phyloP scores from a whole-genome alignment of 2,329 filamentous ascomycete genomes.

The Epichloe sp. region DNA sequence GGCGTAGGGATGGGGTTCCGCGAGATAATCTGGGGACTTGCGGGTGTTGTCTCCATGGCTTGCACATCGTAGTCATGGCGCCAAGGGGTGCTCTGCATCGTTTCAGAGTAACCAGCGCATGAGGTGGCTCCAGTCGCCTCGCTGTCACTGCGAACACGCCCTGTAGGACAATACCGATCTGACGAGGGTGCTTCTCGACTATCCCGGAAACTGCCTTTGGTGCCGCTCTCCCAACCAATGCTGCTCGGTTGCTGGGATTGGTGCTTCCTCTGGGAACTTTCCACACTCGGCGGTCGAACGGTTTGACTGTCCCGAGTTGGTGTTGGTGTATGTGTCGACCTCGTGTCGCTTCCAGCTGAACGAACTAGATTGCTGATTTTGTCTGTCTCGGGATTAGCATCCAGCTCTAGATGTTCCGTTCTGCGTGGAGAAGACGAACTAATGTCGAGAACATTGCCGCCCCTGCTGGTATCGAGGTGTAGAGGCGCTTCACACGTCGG shows the following conservation, averaged over 20 bases:
- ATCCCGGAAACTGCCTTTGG: conserved; percentile 32
- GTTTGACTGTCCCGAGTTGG: conserved; percentile 58
- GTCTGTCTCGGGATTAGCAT: conserved; percentile 41
- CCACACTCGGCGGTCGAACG: conserved; percentile 39
- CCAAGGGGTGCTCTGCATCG: conserved; percentile 55
- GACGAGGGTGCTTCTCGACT: conserved; percentile 33
- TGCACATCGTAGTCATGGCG: conserved; percentile 93
- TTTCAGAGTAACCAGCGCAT: conserved; percentile 68
- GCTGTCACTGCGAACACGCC: conserved; percentile 68
- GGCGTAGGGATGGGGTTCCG: conserved; percentile 86
- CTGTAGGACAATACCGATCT: conserved; percentile 32
- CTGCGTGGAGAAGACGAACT: conserved; percentile 36
- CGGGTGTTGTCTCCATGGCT: conserved; percentile 80
- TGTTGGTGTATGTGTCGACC: conserved; percentile 37
- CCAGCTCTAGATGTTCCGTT: conserved; percentile 10
- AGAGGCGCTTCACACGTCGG: conserved; percentile 87
- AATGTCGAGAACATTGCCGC: conserved; percentile 84
- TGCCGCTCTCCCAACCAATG: conserved; percentile 17
- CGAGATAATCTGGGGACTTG: conserved; percentile 55
- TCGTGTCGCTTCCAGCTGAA: conserved; percentile 54
- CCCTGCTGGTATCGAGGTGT: conserved; percentile 81
- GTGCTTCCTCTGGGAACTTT: conserved; percentile 25
- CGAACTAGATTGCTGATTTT: conserved; percentile 91
- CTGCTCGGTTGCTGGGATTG: conserved; percentile 19
- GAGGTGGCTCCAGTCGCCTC: conserved; percentile 61